Conservation (phyloP, 129 eudicot species). For the Lonicera japonica region DNA sequence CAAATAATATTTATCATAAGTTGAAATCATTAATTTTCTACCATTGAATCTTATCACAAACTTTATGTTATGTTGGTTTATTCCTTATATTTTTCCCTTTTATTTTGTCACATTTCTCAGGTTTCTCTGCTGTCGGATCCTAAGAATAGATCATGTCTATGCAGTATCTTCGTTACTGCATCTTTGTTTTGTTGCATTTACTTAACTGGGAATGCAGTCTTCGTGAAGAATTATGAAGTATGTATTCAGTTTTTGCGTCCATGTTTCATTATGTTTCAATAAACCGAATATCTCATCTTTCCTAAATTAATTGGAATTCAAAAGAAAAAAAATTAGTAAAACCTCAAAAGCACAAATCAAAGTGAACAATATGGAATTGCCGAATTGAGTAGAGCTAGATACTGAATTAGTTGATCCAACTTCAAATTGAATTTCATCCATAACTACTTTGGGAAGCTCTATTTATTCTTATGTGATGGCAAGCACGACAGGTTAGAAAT, state of each 20-base stretch:
- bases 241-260: neutral
- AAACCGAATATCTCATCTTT: no score
- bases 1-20: neutral
- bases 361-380: no score
- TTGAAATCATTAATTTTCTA: neutral
- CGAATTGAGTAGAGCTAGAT: no score
- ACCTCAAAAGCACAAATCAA: no score
- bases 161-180: slow-evolving; percentile 30
- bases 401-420: no score
- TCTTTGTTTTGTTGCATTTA: slow-evolving; percentile 47
- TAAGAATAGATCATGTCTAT: slow-evolving; percentile 33
- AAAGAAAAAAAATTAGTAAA: no score
- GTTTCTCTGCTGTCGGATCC: slow-evolving; percentile 35
- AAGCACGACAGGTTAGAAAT: no score
- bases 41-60: neutral
- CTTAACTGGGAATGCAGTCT: slow-evolving; percentile 41
- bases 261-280: neutral
- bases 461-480: no score
- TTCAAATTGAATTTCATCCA: no score
- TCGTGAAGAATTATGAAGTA: slow-evolving; percentile 49
- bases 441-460: no score
- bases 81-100: neutral
- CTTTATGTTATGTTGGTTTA: neutral
- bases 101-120: slow-evolving; percentile 27
- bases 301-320: no score